These are phyloP conservation scores for Camellia sinensis DNA, from an alignment of 148 eudicot genomes.

Conservation along the genomic window DNA sequence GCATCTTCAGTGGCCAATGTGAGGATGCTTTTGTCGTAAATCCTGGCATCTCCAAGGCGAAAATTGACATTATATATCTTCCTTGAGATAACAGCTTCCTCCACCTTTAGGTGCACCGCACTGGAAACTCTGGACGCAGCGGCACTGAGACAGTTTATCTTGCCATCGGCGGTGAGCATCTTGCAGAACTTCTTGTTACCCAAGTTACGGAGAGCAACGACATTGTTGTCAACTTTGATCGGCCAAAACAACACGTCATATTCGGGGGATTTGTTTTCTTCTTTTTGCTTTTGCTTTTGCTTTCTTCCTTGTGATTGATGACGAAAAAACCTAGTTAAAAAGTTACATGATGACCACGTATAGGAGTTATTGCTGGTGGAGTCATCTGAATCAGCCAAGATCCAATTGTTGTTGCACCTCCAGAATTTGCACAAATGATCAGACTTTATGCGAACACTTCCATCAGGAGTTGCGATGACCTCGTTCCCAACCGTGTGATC, in stretches of 20 bases:
- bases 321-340: no score
- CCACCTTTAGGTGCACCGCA: conserved; percentile 3
- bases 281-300: no score
- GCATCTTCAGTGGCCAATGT: neutral
- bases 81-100: conserved; percentile 2
- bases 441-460: conserved; percentile 13
- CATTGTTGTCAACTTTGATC: neutral
- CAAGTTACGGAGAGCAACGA: conserved; percentile 2
- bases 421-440: conserved; percentile 4
- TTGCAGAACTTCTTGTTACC: conserved; percentile 6
- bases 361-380: neutral
- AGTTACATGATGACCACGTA: no score
- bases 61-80: neutral
- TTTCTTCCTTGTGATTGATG: no score
- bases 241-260: conserved; percentile 4
- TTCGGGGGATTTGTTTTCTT: no score
- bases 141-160: conserved; percentile 1
- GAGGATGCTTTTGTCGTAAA: neutral
- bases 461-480: conserved; percentile 12
- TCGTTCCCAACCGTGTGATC: neutral
- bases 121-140: neutral
- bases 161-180: neutral
- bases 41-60: conserved; percentile 6
- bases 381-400: conserved; percentile 12
- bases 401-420: conserved; percentile 20